Evolutionary conservation across 805 yeast species (phyloP).

Genomic region (Hemisphaericaspora nanyangensis): DNA sequence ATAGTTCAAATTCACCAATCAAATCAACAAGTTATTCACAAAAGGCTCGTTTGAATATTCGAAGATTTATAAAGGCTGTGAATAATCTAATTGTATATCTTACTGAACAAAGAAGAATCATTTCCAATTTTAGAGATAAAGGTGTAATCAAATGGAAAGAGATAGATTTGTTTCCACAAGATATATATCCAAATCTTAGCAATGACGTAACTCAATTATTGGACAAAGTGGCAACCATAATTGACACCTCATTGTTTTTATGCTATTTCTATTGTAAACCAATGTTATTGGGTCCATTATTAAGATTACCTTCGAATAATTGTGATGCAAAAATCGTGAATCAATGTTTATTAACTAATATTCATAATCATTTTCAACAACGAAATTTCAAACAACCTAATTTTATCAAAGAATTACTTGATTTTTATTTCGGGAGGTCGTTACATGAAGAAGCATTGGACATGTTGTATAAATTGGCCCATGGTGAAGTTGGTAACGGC

Average conservation of each 20-base stretch:
- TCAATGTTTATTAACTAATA: conserved; percentile 41
- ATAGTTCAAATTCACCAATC: not conserved
- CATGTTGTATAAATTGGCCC: conserved; percentile 42
- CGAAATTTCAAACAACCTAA: conserved; percentile 18
- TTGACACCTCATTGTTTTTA: conserved; percentile 77
- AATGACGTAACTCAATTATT: conserved; percentile 19
- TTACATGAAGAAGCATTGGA: conserved; percentile 65
- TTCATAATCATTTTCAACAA: conserved; percentile 15
- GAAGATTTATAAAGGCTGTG: conserved; percentile 32
- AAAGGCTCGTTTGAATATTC: conserved; percentile 11
- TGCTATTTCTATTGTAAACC: conserved; percentile 70
- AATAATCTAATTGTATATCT: conserved; percentile 43
- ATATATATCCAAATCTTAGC: conserved; percentile 35
- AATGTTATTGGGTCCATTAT: conserved; percentile 74
- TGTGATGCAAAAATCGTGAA: conserved; percentile 68
- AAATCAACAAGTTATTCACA: not conserved
- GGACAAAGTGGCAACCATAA: conserved; percentile 36
- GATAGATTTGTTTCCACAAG: conserved; percentile 36
- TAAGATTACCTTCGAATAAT: conserved; percentile 65
- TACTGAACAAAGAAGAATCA: conserved; percentile 51
- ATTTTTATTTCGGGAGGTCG: conserved; percentile 64
- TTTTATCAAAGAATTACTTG: conserved; percentile 66
- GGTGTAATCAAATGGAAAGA: conserved; percentile 44
- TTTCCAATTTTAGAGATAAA: conserved; percentile 35
- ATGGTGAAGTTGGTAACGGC: conserved; percentile 15